phyloP scores from a whole-genome alignment of 2,329 filamentous ascomycete genomes.

The Westerdykella aurantiaca region DNA sequence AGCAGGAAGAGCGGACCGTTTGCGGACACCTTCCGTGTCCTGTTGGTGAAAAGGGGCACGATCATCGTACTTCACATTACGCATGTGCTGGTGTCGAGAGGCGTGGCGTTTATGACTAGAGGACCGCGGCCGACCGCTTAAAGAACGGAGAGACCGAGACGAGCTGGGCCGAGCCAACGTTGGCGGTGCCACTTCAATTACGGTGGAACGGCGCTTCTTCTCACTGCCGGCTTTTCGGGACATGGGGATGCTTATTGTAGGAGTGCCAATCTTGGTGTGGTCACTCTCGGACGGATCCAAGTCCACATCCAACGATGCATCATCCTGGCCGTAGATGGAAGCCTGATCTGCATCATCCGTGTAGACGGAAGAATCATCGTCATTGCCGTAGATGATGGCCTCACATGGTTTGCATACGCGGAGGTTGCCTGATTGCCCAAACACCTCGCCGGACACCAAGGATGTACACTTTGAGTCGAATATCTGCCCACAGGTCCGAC shows the following conservation, averaged over 20 bases:
- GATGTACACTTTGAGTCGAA: constrained; percentile 96
- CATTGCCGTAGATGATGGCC: constrained; percentile 80
- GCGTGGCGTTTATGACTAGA: constrained; percentile 79
- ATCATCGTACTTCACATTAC: constrained; percentile 73
- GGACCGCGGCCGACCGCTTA: constrained; percentile 63
- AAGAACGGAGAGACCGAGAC: constrained; percentile 77
- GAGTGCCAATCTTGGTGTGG: constrained; percentile 45
- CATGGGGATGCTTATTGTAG: constrained; percentile 61
- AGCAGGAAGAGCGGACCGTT: constrained; percentile 68
- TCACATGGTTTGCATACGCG: constrained; percentile 92
- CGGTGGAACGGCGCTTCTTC: constrained; percentile 74
- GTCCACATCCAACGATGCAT: constrained; percentile 15
- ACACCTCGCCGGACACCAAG: constrained; percentile 79
- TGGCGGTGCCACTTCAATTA: constrained; percentile 79
- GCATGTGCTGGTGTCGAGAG: constrained; percentile 78
- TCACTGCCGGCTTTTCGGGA: constrained; percentile 65
- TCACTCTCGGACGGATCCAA: constrained; percentile 30
- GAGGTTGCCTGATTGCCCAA: constrained; percentile 77
- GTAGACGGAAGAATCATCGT: constrained; percentile 87
- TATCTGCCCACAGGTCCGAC: constrained; percentile 91
- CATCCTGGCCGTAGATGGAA: constrained; percentile 48
- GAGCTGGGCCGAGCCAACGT: constrained; percentile 82
- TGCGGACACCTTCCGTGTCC: constrained; percentile 59
- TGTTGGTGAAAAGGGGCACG: constrained; percentile 82
- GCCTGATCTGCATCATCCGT: constrained; percentile 68